Conservation (phyloP, 352 stramenopile genomes). For the Phytophthora uliginosa region DNA sequence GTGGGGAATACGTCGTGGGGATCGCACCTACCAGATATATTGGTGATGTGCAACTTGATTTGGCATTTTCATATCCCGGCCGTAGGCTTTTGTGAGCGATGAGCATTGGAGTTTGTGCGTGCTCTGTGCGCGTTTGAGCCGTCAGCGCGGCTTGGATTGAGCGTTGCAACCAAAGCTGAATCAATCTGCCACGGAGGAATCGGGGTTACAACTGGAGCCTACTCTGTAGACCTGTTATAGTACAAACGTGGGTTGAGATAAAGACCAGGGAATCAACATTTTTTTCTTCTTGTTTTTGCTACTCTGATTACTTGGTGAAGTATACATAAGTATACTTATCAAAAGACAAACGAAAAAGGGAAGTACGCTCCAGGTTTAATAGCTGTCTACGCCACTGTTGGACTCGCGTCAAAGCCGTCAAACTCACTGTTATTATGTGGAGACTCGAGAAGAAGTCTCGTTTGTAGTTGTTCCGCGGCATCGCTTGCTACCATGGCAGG, state of each 20-base stretch:
- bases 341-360: neutral
- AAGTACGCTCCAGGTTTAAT: conserved; percentile 8
- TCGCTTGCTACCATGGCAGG: conserved; percentile 19
- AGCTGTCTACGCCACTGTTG: conserved; percentile 13
- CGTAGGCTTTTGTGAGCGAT: neutral
- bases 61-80: neutral
- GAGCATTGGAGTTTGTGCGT: neutral
- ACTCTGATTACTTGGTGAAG: neutral
- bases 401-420: conserved; percentile 48
- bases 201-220: no score
- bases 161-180: no score
- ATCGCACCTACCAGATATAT: neutral
- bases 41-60: neutral
- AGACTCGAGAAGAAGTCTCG: conserved; percentile 56
- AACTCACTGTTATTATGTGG: conserved; percentile 51
- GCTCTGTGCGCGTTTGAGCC: neutral
- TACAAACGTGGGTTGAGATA: no score
- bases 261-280: no score
- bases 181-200: no score
- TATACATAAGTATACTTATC: neutral
- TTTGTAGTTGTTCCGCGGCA: conserved; percentile 44
- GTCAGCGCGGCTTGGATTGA: no score
- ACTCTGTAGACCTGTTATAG: no score
- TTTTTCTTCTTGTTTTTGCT: no score
- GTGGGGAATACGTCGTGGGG: neutral